phyloP scores from a whole-genome alignment of 2,329 filamentous ascomycete genomes.

The Ophiostoma himal-ulmi region DNA sequence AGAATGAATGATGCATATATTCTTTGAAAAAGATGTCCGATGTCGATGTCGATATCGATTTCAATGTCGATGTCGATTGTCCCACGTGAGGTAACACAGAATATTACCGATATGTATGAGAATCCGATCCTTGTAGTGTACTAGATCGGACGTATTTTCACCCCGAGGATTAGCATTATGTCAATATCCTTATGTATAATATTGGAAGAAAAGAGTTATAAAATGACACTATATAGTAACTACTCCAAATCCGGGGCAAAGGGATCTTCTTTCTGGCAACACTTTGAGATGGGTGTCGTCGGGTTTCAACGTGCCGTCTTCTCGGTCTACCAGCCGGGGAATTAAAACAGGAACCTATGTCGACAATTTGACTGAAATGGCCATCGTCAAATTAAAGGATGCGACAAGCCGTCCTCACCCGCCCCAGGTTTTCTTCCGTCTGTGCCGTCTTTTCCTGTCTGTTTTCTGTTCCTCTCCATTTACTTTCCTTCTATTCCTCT shows the following conservation, averaged over 20 bases:
- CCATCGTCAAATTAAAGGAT: not conserved
- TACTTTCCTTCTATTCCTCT: not conserved
- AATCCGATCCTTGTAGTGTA: not conserved
- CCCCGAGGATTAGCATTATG: not conserved
- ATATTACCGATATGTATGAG: not conserved
- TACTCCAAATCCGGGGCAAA: conserved; percentile 4
- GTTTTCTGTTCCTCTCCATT: not conserved
- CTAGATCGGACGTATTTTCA: not conserved
- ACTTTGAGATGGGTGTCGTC: not conserved
- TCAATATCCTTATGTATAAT: not conserved
- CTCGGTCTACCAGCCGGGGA: conserved; percentile 7
- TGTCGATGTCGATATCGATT: not conserved
- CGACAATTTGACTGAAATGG: not conserved
- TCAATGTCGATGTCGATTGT: no score
- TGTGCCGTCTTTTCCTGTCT: not conserved
- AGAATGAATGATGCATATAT: not conserved
- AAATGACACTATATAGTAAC: no score
- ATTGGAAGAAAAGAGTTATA: no score
- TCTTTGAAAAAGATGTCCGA: not conserved
- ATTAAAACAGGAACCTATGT: not conserved
- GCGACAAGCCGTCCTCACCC: not conserved
- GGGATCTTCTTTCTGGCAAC: not conserved
- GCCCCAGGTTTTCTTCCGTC: not conserved
- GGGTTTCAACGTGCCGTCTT: not conserved
- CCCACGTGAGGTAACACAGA: not conserved